Percentiles rank a stretch among this genome's conserved stretches.
These are phyloP conservation scores for Trichocomaceae sp. DNA, from an alignment of 2,329 filamentous ascomycete species.

Conservation along the genomic window DNA sequence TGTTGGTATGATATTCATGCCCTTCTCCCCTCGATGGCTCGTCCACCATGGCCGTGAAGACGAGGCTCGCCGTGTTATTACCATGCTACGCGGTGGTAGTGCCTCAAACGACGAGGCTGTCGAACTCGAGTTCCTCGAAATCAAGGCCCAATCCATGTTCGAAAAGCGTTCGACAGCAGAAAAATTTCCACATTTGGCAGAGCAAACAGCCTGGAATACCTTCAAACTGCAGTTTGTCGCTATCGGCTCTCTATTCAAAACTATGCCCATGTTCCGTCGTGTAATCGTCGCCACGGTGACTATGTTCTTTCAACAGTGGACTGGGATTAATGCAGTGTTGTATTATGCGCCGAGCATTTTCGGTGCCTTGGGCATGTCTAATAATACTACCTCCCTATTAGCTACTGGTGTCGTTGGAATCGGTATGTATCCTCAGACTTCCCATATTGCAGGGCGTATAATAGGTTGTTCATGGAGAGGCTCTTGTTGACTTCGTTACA, in stretches of 20 bases:
- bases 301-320: constrained; percentile 42
- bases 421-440: constrained; percentile 21
- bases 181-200: constrained; percentile 59
- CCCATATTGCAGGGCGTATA: constrained; percentile 10
- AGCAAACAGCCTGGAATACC: constrained; percentile 56
- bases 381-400: constrained; percentile 23
- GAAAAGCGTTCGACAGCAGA: constrained; percentile 65
- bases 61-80: constrained; percentile 59
- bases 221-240: constrained; percentile 57
- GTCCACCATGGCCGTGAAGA: constrained; percentile 62
- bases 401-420: constrained; percentile 28
- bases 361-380: constrained; percentile 19
- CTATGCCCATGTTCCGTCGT: constrained; percentile 43
- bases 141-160: constrained; percentile 70
- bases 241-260: constrained; percentile 25
- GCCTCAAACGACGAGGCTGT: constrained; percentile 56
- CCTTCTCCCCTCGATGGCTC: constrained; percentile 70
- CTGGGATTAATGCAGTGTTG: constrained; percentile 42
- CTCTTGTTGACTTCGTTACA: background rate
- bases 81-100: constrained; percentile 56
- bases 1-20: constrained; percentile 72
- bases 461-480: background rate
- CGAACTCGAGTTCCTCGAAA: constrained; percentile 72
- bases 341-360: constrained; percentile 34
- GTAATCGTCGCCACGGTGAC: constrained; percentile 45